A percentile compares a stretch with the other conserved stretches of the same genome.
phyloP scores from a whole-genome alignment of 257 asterid species.

The Penstemon barbatus region DNA sequence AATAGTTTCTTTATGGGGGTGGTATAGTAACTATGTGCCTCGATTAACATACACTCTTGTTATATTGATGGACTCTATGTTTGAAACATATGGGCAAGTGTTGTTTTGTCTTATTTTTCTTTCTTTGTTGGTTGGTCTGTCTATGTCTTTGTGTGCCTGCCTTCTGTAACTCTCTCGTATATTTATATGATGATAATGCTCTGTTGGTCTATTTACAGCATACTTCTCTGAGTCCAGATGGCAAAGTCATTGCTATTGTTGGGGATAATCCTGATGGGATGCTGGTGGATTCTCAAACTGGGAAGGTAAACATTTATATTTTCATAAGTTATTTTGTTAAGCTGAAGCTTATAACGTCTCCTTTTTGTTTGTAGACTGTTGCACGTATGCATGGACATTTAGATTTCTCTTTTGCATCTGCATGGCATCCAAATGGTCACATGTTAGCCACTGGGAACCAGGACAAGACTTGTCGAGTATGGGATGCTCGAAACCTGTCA shows the following conservation, averaged over 20 bases:
- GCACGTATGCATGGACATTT: constrained; percentile 36
- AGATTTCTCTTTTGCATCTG: constrained; percentile 48
- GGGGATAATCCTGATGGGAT: constrained; percentile 48
- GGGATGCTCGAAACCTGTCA: constrained; percentile 44
- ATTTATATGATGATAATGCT: not conserved
- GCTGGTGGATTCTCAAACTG: constrained; percentile 48
- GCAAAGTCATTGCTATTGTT: constrained; percentile 40
- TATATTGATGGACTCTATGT: constrained; percentile 4
- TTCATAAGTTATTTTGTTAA: not conserved
- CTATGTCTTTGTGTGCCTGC: not conserved
- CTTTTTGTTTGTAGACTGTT: constrained; percentile 28
- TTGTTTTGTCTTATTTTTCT: not conserved
- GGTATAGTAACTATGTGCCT: not conserved
- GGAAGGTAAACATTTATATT: constrained; percentile 33
- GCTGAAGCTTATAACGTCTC: not conserved
- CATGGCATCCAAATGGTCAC: constrained; percentile 47
- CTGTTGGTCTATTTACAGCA: constrained; percentile 37
- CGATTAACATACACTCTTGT: constrained; percentile 2
- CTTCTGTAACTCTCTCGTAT: not conserved
- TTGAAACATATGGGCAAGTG: not conserved
- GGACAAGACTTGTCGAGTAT: constrained; percentile 47
- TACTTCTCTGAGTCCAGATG: constrained; percentile 46
- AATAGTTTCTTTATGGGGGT: constrained; percentile 18
- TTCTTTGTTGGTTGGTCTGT: not conserved
- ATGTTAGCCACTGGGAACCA: constrained; percentile 49